phyloP scores from a whole-genome alignment of 2,329 filamentous ascomycete species.

The Albophoma yamanashiensis region DNA sequence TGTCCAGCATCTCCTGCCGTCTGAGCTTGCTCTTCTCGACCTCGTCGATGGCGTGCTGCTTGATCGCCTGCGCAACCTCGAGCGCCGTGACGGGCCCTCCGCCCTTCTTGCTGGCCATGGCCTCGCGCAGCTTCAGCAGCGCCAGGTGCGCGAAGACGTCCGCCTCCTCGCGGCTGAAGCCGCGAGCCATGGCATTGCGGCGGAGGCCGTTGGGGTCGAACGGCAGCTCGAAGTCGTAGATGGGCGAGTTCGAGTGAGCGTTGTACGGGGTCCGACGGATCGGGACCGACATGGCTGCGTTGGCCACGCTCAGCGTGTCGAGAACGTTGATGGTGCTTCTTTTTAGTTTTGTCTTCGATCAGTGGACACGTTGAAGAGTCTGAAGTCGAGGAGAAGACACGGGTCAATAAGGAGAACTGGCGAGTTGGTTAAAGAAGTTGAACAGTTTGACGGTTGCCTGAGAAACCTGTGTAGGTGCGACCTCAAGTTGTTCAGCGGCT shows the following conservation, averaged over 20 bases:
- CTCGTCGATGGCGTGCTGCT: slow-evolving; percentile 9
- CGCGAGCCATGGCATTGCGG: slow-evolving; percentile 8
- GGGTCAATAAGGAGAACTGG: neutral
- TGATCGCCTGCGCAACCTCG: slow-evolving; percentile 11
- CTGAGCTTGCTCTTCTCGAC: slow-evolving; percentile 3
- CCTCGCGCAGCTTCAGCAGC: slow-evolving; percentile 9
- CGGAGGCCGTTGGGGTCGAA: slow-evolving; percentile 9
- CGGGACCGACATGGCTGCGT: neutral
- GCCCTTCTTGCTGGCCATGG: neutral
- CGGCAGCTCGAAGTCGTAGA: slow-evolving; percentile 7
- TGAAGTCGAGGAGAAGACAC: neutral
- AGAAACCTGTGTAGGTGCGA: neutral
- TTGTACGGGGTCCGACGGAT: neutral
- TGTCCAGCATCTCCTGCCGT: slow-evolving; percentile 1
- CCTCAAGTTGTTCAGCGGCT: neutral
- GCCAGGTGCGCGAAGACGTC: slow-evolving; percentile 11
- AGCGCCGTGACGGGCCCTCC: slow-evolving; percentile 6
- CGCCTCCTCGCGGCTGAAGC: slow-evolving; percentile 10
- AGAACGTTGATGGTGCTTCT: neutral
- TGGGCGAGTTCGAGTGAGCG: neutral
- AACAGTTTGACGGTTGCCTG: neutral
- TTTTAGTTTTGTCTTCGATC: no score
- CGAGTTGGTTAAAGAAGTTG: neutral
- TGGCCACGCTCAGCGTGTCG: neutral
- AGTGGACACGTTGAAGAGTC: neutral